Percentiles rank a stretch among this genome's conserved stretches.
phyloP scores from a whole-genome alignment of 495 filamentous ascomycete species.

The Penicillium desertorum region DNA sequence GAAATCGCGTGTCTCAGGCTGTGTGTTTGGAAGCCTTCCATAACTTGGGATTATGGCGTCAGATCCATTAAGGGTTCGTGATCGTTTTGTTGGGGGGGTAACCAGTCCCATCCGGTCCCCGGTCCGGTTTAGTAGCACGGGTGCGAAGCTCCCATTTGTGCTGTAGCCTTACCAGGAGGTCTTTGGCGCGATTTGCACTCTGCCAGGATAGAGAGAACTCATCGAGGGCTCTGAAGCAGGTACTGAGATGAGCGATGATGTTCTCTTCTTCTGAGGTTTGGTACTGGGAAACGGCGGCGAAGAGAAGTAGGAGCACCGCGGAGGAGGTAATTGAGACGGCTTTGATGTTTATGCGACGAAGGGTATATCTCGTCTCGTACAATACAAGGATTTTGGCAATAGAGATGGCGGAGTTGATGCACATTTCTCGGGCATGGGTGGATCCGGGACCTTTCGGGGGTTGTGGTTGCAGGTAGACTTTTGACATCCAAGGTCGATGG shows the following conservation, averaged over 20 bases:
- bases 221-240: constrained; percentile 25
- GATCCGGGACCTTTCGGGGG: constrained; percentile 24
- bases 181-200: constrained; percentile 22
- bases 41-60: background rate
- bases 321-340: constrained; percentile 28
- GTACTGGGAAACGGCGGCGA: constrained; percentile 7
- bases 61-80: constrained; percentile 6
- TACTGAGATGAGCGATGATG: constrained; percentile 11
- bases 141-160: constrained; percentile 22
- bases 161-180: constrained; percentile 16
- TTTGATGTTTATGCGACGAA: constrained; percentile 25
- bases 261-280: background rate
- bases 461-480: constrained; percentile 20
- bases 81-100: constrained; percentile 10
- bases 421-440: constrained; percentile 27
- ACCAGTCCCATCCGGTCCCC: background rate
- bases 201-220: constrained; percentile 22
- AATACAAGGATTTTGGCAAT: constrained; percentile 30
- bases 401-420: constrained; percentile 28
- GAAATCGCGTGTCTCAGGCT: background rate
- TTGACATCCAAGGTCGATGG: constrained; percentile 33
- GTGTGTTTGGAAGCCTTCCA: background rate
- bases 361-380: constrained; percentile 44
- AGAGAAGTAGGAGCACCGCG: constrained; percentile 23
- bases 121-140: constrained; percentile 2